Evolutionary conservation across 352 stramenopile species (phyloP).

Genomic region (Phytophthora pluvialis): DNA sequence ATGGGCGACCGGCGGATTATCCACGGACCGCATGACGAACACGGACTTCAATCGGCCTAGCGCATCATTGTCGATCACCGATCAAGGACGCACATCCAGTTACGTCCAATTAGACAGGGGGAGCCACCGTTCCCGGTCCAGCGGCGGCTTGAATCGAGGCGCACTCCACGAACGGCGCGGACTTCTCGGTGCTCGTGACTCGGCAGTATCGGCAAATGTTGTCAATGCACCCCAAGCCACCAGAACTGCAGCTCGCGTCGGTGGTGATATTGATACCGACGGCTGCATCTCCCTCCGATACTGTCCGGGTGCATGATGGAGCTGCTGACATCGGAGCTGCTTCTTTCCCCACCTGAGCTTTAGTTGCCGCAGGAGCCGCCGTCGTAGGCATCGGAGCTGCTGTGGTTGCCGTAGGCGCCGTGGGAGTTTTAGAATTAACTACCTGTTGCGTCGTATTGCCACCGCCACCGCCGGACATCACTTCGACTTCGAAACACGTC

Average conservation of each 20-base stretch:
- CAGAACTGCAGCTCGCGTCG: conserved; percentile 7
- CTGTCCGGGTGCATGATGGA: conserved; percentile 7
- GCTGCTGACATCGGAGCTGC: conserved; percentile 8
- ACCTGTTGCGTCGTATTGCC: conserved; percentile 1
- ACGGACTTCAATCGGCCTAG: conserved; percentile 4
- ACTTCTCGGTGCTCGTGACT: conserved; percentile 7
- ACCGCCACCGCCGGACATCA: conserved; percentile 19
- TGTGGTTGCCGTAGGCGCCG: neutral
- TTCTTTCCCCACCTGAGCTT: neutral
- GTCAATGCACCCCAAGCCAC: conserved; percentile 18
- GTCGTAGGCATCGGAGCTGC: neutral
- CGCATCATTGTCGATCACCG: conserved; percentile 5
- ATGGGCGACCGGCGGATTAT: conserved; percentile 7
- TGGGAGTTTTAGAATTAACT: conserved; percentile 4
- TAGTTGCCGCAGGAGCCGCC: neutral
- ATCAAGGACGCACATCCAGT: conserved; percentile 13
- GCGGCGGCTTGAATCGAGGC: conserved; percentile 6
- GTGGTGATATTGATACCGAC: conserved; percentile 13
- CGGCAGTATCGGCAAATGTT: conserved; percentile 15
- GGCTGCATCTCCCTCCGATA: conserved; percentile 14
- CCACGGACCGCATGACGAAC: conserved; percentile 4
- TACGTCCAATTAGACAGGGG: conserved; percentile 11
- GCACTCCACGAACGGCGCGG: conserved; percentile 9
- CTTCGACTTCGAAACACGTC: conserved; percentile 67
- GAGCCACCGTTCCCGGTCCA: conserved; percentile 8